Percentiles rank a stretch among this genome's conserved stretches.
Conservation (phyloP, 495 filamentous ascomycete species). For the Neurospora discreta region DNA sequence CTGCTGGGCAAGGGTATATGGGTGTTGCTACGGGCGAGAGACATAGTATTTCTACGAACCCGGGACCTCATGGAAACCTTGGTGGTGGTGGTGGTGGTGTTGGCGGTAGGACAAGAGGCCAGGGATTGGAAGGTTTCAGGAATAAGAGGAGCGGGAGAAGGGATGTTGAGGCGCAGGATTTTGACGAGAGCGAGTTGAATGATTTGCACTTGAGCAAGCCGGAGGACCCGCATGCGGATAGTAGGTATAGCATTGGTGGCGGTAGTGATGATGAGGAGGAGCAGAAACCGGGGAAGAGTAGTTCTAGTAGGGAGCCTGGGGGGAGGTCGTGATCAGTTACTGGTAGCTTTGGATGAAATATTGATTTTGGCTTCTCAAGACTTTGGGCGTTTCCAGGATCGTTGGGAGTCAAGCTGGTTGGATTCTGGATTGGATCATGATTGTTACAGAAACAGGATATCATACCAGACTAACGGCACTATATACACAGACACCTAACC, state of each 20-base stretch:
- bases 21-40: slow-evolving; percentile 30
- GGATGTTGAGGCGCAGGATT: slow-evolving; percentile 67
- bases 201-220: slow-evolving; percentile 49
- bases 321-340: not conserved
- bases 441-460: not conserved
- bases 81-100: slow-evolving; percentile 13
- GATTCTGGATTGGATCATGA: not conserved
- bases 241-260: slow-evolving; percentile 47
- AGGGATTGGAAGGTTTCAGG: slow-evolving; percentile 1
- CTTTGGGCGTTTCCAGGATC: not conserved
- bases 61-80: not conserved
- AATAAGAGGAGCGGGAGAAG: slow-evolving; percentile 7
- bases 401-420: not conserved
- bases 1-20: slow-evolving; percentile 35
- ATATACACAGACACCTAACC: not conserved
- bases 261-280: slow-evolving; percentile 44
- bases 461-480: not conserved
- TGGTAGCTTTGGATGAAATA: not conserved
- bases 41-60: not conserved
- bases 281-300: slow-evolving; percentile 15
- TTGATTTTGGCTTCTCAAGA: not conserved
- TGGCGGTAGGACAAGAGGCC: slow-evolving; percentile 30
- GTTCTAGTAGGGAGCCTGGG: not conserved
- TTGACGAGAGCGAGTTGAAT: slow-evolving; percentile 82
- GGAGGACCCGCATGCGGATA: slow-evolving; percentile 23